A percentile compares a stretch with the other conserved stretches of the same genome.
phyloP scores from a whole-genome alignment of 2,329 filamentous ascomycete genomes.

The Colletotrichum tofieldiae region DNA sequence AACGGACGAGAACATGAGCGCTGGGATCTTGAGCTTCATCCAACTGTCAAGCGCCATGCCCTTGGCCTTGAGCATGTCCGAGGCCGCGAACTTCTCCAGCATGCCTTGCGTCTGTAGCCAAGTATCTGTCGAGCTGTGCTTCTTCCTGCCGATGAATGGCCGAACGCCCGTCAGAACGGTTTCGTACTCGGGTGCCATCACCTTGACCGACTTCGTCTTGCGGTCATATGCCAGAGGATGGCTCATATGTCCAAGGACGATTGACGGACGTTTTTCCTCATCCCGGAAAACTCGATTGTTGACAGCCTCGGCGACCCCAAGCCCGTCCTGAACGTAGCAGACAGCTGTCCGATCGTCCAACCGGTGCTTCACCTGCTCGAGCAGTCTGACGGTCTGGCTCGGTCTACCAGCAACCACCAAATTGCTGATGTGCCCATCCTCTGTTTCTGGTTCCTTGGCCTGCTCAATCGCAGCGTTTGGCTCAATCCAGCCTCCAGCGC shows the following conservation, averaged over 20 bases:
- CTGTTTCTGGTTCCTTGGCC: constrained; percentile 35
- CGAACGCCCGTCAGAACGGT: constrained; percentile 54
- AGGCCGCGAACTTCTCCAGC: constrained; percentile 74
- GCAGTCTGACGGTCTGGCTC: constrained; percentile 70
- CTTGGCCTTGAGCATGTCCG: constrained; percentile 73
- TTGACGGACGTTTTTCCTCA: constrained; percentile 76
- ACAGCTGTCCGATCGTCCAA: constrained; percentile 80
- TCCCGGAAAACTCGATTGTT: constrained; percentile 81
- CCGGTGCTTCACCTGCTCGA: constrained; percentile 75
- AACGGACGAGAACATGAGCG: constrained; percentile 81
- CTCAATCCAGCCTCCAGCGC: constrained; percentile 38
- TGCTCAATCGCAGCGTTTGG: constrained; percentile 11
- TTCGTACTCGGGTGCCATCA: constrained; percentile 50
- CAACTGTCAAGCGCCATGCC: constrained; percentile 74
- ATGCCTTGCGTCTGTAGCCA: constrained; percentile 66
- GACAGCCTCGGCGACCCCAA: constrained; percentile 87
- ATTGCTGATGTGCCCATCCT: constrained; percentile 74
- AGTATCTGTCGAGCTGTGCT: constrained; percentile 43
- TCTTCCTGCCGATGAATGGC: constrained; percentile 36
- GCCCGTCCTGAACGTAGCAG: constrained; percentile 83
- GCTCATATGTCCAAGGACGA: constrained; percentile 78
- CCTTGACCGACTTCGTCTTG: constrained; percentile 56
- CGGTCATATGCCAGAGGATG: constrained; percentile 62
- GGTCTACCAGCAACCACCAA: constrained; percentile 76
- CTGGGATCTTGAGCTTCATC: constrained; percentile 82